Percentiles rank a stretch among this genome's conserved stretches.
phyloP scores from a whole-genome alignment of 1,139 yeast genomes.

The Geotrichum restrictum region DNA sequence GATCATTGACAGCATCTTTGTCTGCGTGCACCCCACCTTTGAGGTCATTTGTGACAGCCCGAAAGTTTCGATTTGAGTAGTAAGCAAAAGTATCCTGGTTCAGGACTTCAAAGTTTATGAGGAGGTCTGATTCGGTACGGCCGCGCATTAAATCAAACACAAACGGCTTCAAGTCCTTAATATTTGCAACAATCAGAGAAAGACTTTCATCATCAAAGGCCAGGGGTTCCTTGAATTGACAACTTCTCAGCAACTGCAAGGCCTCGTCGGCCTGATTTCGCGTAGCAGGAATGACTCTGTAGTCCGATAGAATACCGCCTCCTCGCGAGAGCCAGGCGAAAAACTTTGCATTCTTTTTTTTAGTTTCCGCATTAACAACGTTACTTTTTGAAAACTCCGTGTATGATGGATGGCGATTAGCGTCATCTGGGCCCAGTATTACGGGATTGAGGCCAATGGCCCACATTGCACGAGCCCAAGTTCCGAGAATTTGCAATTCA shows the following conservation, averaged over 20 bases:
- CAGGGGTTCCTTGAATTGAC: constrained; percentile 11
- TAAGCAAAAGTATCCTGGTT: constrained; percentile 30
- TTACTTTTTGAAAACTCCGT: constrained; percentile 20
- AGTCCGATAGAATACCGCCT: constrained; percentile 33
- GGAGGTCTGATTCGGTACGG: constrained; percentile 21
- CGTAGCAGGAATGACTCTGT: constrained; percentile 30
- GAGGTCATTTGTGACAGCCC: constrained; percentile 9
- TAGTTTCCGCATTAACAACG: constrained; percentile 1
- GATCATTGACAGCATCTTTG: constrained; percentile 6
- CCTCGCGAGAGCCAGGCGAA: constrained; percentile 34
- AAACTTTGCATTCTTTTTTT: constrained; percentile 20
- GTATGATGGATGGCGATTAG: constrained; percentile 26
- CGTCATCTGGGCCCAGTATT: constrained; percentile 28
- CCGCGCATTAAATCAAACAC: constrained; percentile 28
- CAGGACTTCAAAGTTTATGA: constrained; percentile 30
- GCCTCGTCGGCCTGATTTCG: constrained; percentile 16
- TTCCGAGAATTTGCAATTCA: constrained; percentile 28
- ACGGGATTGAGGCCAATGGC: constrained; percentile 36
- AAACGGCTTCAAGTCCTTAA: constrained; percentile 25
- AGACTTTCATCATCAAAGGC: constrained; percentile 12
- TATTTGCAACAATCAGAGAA: constrained; percentile 10
- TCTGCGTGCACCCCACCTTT: background rate
- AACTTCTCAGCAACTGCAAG: constrained; percentile 11
- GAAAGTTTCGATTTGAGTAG: constrained; percentile 26
- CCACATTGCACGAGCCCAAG: constrained; percentile 37